Percentiles rank a stretch among this genome's conserved stretches.
These are phyloP conservation scores for Picea glauca DNA, from an alignment of 75 land plant species.

Conservation along the genomic window DNA sequence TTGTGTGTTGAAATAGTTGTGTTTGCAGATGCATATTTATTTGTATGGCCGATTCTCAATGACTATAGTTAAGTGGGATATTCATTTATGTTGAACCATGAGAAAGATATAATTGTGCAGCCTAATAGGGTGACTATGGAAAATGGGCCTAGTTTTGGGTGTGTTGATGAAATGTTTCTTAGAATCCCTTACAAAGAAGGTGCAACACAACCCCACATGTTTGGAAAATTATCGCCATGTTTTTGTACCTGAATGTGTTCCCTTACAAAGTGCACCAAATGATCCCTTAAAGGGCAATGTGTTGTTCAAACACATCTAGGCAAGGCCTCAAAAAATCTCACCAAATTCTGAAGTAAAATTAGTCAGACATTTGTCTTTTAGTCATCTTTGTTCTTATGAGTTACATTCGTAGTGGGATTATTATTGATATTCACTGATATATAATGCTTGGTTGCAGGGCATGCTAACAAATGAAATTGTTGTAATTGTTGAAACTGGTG, in stretches of 20 bases:
- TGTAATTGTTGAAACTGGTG: no score
- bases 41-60: constrained; percentile 74
- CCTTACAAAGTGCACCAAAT: constrained; percentile 16
- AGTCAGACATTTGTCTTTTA: no score
- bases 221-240: constrained; percentile 33
- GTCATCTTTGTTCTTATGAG: no score
- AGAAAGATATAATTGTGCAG: constrained; percentile 58
- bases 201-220: no score
- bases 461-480: no score
- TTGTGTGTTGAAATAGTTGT: constrained; percentile 75
- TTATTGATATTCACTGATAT: no score
- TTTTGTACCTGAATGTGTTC: constrained; percentile 27
- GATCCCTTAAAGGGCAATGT: constrained; percentile 45
- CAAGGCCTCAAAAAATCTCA: no score
- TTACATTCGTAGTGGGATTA: no score
- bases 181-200: neutral
- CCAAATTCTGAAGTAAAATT: no score
- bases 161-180: no score
- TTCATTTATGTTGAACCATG: constrained; percentile 68
- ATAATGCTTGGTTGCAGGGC: no score
- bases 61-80: constrained; percentile 90
- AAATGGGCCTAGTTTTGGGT: constrained; percentile 3
- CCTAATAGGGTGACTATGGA: constrained; percentile 60
- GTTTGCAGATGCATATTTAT: constrained; percentile 79
- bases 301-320: no score